Base-by-base conservation (phyloP, 257 asterid species). In the Primulina huaijiensis region DNA sequence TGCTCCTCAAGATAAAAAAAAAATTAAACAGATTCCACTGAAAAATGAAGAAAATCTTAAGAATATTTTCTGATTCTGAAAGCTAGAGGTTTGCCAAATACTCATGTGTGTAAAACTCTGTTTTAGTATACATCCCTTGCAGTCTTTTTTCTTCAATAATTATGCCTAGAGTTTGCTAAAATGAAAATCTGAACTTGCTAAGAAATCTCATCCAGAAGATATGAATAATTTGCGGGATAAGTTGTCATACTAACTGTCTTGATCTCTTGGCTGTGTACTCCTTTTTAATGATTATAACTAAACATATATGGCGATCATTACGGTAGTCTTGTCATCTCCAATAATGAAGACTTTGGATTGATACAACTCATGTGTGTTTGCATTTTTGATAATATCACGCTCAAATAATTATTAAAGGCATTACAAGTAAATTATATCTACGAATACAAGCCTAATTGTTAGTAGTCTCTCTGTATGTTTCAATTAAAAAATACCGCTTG, bases 11-110 rank as follows among this genome's bases (percentile, higher is more conserved):
- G 46, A 9, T 46, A 37, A 21, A 6, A 40, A 40, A 21, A 56
- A 31, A 37, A 25, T 63, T 40, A 16, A 71, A 50, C 40, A 57
- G 21, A 52, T n/a, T 70, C 34, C 30, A 38, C 20, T 17, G 38
- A 70, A 60, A 62, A 65, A 2, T 30, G 9, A 69, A 9, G 27
- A 64, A 65, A 62, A 61, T 58, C 35, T 38, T 27, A 57, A 43
- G 70, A 16, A 17, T 60, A 56, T 20, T 37, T 62, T 62, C 62
- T 2, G n/a, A 14, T 57, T 19, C 70, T 66, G 34, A 67, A 30
- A 29, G 37, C 17, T 31, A 19, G 58, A 70, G 17, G 53, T 58
- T 55, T 67, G 21, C 55, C 46, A 16, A 52, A 34, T 70, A 12
- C 11, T 55, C 33, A 21, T 21, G 16, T 27, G 12, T 40, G 35